Base-by-base conservation (phyloP, 179 eudicot genomes). In the Carnegiea gigantea region DNA sequence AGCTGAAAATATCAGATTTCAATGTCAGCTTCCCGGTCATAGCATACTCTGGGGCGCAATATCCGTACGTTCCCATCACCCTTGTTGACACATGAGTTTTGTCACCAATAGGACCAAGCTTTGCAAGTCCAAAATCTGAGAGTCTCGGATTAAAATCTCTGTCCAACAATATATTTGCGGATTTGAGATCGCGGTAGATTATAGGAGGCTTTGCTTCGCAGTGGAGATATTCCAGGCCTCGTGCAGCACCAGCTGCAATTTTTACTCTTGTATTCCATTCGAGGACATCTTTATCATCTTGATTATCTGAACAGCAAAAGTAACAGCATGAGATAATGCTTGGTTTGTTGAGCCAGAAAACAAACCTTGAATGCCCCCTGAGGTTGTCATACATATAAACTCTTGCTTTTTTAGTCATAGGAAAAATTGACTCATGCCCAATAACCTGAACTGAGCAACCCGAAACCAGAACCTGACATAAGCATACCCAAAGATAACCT, bases 31-130 rank as follows among this genome's bases (percentile, higher is more conserved):
- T 70, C 28, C 73, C 73, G 46, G n/a, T 70, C 73, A 70, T 70
- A 15, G 73, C 73, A 8, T 70, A 70, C 73, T 70, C 73, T 18
- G 73, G 73, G 23, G 73, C 73, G 7, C 73, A 70, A 36, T 70
- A 70, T 36, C 73, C 73, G 11, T 70, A 70, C 2, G 73, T 70
- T 36, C 73, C 73, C 73, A 70, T 70, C 44, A 70, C 73, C 73
- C 73, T 70, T 1, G 73, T 70, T 14, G 73, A 70, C 44, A 70
- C 73, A 28, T 70, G 73, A 14, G 73, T 70, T 36, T 70, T 33
- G 9, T 70, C 73, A 15, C 73, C 73, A 18, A 70, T 18, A 4
- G 73, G 73, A 70, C 73, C 73, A 7, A 70, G 73, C 28, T 70
- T 70, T 33, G 73, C 73, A 0, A 70, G 73, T 36, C 73, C 73